A percentile compares a stretch with the other conserved stretches of the same genome.
Conservation (phyloP, 2,329 filamentous ascomycete species). For the Huntiella moniliformis region DNA sequence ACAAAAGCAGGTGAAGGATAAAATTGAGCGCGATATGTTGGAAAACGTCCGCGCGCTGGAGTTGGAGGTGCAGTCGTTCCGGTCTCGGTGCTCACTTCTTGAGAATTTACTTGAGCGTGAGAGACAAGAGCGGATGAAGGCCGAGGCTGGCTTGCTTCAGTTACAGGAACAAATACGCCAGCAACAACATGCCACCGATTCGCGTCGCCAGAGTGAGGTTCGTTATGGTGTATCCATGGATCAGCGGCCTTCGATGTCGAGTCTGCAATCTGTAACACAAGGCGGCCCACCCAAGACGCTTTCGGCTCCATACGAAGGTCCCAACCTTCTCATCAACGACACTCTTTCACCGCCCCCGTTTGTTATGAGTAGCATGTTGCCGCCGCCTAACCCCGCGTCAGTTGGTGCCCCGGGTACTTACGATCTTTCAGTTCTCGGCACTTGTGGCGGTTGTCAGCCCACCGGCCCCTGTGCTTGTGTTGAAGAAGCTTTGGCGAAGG, state of each 20-base stretch:
- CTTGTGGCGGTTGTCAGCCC: conserved; percentile 38
- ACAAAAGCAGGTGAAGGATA: conserved; percentile 36
- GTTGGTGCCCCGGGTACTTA: conserved; percentile 10
- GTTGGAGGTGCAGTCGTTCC: conserved; percentile 46
- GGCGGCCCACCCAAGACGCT: conserved; percentile 5
- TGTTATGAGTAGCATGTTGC: conserved; percentile 39
- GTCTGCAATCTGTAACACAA: background rate
- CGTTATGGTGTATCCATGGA: conserved; percentile 5
- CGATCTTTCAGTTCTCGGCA: conserved; percentile 19
- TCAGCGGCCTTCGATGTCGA: background rate
- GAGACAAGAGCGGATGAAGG: conserved; percentile 28
- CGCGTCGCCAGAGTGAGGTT: conserved; percentile 5
- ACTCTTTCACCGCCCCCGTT: conserved; percentile 12
- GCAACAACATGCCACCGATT: conserved; percentile 14
- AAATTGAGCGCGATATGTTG: conserved; percentile 36
- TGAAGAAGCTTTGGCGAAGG: conserved; percentile 36
- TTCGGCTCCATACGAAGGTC: conserved; percentile 9
- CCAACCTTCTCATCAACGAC: conserved; percentile 10
- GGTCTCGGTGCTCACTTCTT: conserved; percentile 39
- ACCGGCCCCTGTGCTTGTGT: conserved; percentile 38
- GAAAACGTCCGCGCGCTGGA: conserved; percentile 42
- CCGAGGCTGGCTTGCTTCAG: conserved; percentile 21
- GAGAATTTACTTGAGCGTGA: conserved; percentile 45
- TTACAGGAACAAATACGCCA: conserved; percentile 15
- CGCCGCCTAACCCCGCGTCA: conserved; percentile 27